phyloP scores from a whole-genome alignment of 352 stramenopile genomes.

The Globisporangium orthogonon region DNA sequence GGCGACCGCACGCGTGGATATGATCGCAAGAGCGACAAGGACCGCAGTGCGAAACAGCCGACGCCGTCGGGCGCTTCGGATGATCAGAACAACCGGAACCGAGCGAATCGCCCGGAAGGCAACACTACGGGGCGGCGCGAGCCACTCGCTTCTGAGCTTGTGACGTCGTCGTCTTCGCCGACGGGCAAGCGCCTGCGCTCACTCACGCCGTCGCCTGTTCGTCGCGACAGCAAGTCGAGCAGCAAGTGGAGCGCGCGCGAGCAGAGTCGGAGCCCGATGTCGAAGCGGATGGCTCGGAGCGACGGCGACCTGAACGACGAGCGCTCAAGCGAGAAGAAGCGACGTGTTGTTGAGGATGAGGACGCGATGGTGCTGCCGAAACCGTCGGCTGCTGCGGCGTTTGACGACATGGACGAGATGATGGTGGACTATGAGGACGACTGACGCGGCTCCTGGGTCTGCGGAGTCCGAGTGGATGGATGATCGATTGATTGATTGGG shows the following conservation, averaged over 20 bases:
- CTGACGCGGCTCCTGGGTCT: constrained; percentile 21
- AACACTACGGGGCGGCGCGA: constrained; percentile 2
- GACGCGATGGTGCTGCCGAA: constrained; percentile 23
- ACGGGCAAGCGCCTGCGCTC: constrained; percentile 18
- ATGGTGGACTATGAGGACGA: constrained; percentile 83
- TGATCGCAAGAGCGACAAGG: constrained; percentile 15
- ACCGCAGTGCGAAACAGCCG: constrained; percentile 9
- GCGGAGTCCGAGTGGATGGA: constrained; percentile 12
- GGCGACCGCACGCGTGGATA: neutral
- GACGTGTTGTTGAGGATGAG: constrained; percentile 15
- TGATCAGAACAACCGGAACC: constrained; percentile 30
- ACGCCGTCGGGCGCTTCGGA: constrained; percentile 1
- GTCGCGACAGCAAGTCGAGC: constrained; percentile 3
- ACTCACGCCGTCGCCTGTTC: constrained; percentile 32
- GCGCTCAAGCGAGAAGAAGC: constrained; percentile 10
- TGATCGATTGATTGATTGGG: neutral
- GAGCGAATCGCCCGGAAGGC: constrained; percentile 21
- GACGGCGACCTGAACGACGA: neutral
- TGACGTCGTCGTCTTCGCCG: neutral
- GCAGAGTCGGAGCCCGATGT: constrained; percentile 7
- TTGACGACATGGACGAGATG: constrained; percentile 71
- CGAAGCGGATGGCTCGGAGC: constrained; percentile 2
- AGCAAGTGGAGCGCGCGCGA: neutral
- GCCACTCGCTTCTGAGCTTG: constrained; percentile 1
- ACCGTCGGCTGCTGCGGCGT: constrained; percentile 28